Conservation (phyloP, 148 eudicot species). For the Amaranthus cruentus region DNA sequence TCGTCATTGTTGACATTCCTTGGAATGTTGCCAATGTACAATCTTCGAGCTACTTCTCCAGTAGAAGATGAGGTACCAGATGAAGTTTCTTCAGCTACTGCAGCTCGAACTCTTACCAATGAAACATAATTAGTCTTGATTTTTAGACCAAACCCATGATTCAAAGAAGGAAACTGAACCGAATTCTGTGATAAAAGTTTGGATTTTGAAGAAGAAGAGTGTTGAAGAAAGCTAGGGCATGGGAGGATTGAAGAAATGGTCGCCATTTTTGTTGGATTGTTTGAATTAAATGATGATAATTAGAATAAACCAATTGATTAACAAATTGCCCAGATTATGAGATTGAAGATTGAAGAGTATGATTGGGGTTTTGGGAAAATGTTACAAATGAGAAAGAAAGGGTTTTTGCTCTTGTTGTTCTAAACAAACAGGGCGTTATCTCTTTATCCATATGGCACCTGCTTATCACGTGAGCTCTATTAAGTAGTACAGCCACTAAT, state of each 20-base stretch:
- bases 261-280: conserved; percentile 7
- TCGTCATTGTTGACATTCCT: conserved; percentile 52
- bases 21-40: conserved; percentile 69
- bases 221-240: conserved; percentile 11
- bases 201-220: conserved; percentile 10
- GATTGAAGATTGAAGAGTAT: too few species aligned
- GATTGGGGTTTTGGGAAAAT: neutral
- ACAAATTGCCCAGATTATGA: neutral
- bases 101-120: conserved; percentile 19
- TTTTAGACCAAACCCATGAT: conserved; percentile 11
- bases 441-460: conserved; percentile 27
- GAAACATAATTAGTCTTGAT: neutral
- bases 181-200: conserved; percentile 10
- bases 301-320: neutral
- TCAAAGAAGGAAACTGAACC: neutral
- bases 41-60: conserved; percentile 35
- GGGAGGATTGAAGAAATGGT: conserved; percentile 19
- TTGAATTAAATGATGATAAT: neutral
- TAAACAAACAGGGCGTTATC: neutral
- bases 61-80: conserved; percentile 10
- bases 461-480: conserved; percentile 14
- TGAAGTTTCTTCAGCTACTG: conserved; percentile 23
- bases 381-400: neutral
- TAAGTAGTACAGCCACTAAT: too few species aligned
- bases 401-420: neutral